Conservation (phyloP, 768 basidiomycete genomes). For the Mrakia blollopis region DNA sequence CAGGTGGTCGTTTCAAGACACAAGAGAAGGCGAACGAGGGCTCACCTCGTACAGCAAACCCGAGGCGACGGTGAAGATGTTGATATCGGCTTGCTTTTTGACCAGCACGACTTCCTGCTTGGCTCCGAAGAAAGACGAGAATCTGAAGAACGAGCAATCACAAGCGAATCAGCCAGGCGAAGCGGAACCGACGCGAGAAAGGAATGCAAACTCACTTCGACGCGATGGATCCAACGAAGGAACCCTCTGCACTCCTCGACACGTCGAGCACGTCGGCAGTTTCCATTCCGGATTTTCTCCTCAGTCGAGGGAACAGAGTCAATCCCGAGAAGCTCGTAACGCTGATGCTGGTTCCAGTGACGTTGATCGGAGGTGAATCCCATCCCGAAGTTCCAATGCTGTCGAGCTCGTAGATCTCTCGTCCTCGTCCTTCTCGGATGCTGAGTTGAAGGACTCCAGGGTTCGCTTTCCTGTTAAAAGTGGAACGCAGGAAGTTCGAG, state of each 20-base stretch:
- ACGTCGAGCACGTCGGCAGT: constrained; percentile 66
- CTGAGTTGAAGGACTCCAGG: constrained; percentile 81
- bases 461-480: constrained; percentile 57
- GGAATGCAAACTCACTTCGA: constrained; percentile 4
- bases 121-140: constrained; percentile 10
- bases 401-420: constrained; percentile 72
- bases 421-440: constrained; percentile 74
- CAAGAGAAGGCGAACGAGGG: neutral
- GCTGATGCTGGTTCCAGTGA: constrained; percentile 62
- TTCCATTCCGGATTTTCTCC: constrained; percentile 70
- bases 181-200: neutral
- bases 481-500: neutral
- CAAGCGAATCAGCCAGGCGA: neutral
- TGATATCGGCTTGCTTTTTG: constrained; percentile 74
- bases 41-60: constrained; percentile 89
- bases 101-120: constrained; percentile 20
- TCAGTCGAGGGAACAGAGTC: constrained; percentile 77
- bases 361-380: constrained; percentile 66
- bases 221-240: constrained; percentile 6
- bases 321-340: constrained; percentile 86
- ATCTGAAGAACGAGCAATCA: neutral
- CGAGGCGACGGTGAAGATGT: constrained; percentile 98
- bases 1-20: neutral
- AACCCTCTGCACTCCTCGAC: neutral
- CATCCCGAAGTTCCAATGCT: constrained; percentile 87